Evolutionary conservation across 371 early-diverging fungal species (phyloP), one percentile per base, ranked within the genome.

Genomic region (Batrachochytrium dendrobatidis): DNA sequence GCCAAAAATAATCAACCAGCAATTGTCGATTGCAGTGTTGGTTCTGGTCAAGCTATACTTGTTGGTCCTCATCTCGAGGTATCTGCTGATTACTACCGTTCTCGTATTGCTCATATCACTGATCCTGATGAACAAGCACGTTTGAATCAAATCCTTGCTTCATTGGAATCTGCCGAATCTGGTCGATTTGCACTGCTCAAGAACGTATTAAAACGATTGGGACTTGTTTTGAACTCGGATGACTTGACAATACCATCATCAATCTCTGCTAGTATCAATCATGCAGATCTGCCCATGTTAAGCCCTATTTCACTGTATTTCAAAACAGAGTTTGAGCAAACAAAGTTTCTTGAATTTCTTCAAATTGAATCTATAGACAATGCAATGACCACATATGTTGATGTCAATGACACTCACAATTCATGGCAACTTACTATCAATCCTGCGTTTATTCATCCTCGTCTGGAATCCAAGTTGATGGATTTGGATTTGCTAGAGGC

Each of bases 241-340:
- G 39, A 12, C 39, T 12, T 39, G 39, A 39, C 39, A 39, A n/a
- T n/a, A 39, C 15, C 39, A 39, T n/a, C n/a, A n/a, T 12, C 12
- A 15, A 12, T 39, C 15, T n/a, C 39, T n/a, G 39, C 39, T n/a
- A 15, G 4, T 46, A 17, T 6, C 48, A 46, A 28, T 18, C 48
- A 46, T 6, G 48, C 5, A 5, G 48, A 46, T 6, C 48, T 28
- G 48, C 48, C 4, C 2, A 30, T 24, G 30, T 49, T 73, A 26
- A 81, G 84, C 1, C 81, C 86, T 0, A 70, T 82, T 2, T 86
- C 81, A 56, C 52, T 87, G 17, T 53, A 72, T 75, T 12, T 75
- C 79, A 0, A 56, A 76, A 1, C 72, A n/a, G n/a, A n/a, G n/a
- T n/a, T n/a, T n/a, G n/a, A n/a, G n/a, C n/a, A n/a, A n/a, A n/a